Evolutionary conservation across 1,284 basidiomycete species (phyloP).

Genomic region (Fomes fomentarius): DNA sequence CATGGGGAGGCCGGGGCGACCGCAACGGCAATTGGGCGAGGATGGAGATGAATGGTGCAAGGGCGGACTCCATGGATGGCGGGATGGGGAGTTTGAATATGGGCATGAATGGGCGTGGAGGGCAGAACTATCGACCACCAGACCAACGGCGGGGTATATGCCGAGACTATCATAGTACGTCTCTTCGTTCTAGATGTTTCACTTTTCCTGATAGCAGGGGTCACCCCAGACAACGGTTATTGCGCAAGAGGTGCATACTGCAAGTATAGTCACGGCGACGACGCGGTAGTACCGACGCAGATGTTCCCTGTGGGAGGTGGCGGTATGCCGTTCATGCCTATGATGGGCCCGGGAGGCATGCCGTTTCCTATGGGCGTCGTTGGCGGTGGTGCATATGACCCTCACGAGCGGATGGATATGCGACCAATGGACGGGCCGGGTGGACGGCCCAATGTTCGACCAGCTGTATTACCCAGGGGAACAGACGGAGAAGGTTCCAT

Average conservation of each 20-base stretch:
- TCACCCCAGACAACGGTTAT: conserved; percentile 76
- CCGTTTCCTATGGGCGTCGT: conserved; percentile 42
- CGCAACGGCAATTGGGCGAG: conserved; percentile 29
- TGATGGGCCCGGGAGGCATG: conserved; percentile 47
- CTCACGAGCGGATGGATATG: conserved; percentile 81
- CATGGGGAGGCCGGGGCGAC: conserved; percentile 44
- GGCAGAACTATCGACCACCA: conserved; percentile 65
- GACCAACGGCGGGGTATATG: conserved; percentile 72
- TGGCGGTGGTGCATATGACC: conserved; percentile 66
- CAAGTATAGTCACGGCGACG: conserved; percentile 90
- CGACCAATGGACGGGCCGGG: conserved; percentile 39
- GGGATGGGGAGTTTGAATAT: conserved; percentile 36
- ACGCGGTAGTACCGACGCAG: conserved; percentile 73
- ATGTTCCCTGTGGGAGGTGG: conserved; percentile 57
- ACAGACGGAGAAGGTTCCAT: conserved; percentile 49
- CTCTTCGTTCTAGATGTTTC: neutral
- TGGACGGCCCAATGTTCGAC: conserved; percentile 48
- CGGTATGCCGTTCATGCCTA: conserved; percentile 66
- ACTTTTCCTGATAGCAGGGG: neutral
- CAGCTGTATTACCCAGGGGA: conserved; percentile 56
- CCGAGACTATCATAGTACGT: conserved; percentile 89
- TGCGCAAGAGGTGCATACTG: conserved; percentile 90
- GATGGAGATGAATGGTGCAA: conserved; percentile 31
- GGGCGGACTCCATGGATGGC: conserved; percentile 36
- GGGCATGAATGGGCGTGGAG: conserved; percentile 52